These are phyloP conservation scores for Inonotus hispidus DNA, from an alignment of 1,284 basidiomycete genomes.

Conservation along the genomic window DNA sequence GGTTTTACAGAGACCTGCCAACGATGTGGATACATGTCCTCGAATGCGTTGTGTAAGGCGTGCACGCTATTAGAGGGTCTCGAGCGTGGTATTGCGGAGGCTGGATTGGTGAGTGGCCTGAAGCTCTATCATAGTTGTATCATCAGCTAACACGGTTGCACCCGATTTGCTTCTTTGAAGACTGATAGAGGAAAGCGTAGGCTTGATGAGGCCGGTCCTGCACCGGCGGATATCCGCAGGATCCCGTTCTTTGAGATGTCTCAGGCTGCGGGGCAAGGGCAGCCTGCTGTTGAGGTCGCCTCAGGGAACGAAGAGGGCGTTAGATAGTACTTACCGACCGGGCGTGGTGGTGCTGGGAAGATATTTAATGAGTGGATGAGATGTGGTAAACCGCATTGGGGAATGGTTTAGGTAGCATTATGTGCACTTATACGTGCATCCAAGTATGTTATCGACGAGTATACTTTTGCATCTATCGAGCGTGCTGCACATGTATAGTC, in stretches of 20 bases:
- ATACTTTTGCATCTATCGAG: conserved; percentile 11
- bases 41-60: conserved; percentile 89
- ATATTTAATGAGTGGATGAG: too few relatives aligned
- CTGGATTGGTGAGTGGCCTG: conserved; percentile 53
- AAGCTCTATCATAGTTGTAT: conserved; percentile 13
- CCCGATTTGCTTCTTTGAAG: conserved; percentile 29
- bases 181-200: conserved; percentile 61
- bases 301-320: neutral
- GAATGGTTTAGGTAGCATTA: neutral
- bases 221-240: conserved; percentile 54
- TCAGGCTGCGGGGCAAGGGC: neutral
- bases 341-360: neutral
- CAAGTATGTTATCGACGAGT: neutral
- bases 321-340: neutral
- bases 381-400: too few relatives aligned
- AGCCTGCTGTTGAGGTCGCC: conserved; percentile 7
- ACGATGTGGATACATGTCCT: conserved; percentile 90
- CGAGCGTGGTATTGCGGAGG: conserved; percentile 73
- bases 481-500: conserved; percentile 47
- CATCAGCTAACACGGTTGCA: conserved; percentile 12
- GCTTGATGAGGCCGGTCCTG: conserved; percentile 52
- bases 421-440: neutral
- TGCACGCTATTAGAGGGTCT: conserved; percentile 87
- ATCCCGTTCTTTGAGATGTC: conserved; percentile 50
- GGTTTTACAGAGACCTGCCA: conserved; percentile 69